These are phyloP conservation scores for Inonotus hispidus DNA, from an alignment of 1,284 basidiomycete genomes.

Conservation along the genomic window DNA sequence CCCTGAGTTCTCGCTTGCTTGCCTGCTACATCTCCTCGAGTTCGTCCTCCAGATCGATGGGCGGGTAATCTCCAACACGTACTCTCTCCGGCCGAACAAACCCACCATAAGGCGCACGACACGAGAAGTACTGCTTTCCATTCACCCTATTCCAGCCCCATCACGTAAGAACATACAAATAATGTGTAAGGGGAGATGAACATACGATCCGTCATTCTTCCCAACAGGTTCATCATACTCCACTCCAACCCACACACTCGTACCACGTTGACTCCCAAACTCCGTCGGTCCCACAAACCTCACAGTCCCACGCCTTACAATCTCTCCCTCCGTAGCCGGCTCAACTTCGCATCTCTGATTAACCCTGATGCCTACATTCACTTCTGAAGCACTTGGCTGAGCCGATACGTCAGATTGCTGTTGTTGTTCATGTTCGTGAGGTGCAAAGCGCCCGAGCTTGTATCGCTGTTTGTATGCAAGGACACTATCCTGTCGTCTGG, in stretches of 20 bases:
- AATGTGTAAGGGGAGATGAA: slow-evolving; percentile 22
- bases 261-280: slow-evolving; percentile 53
- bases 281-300: slow-evolving; percentile 78
- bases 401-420: neutral
- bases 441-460: slow-evolving; percentile 86
- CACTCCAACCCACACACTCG: slow-evolving; percentile 83
- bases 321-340: slow-evolving; percentile 48
- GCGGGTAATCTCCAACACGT: slow-evolving; percentile 81
- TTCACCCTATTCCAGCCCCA: slow-evolving; percentile 56
- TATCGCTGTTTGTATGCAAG: slow-evolving; percentile 85
- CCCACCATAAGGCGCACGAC: slow-evolving; percentile 71
- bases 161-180: neutral
- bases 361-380: slow-evolving; percentile 39
- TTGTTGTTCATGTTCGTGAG: too few relatives aligned
- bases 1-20: neutral
- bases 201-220: slow-evolving; percentile 92
- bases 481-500: slow-evolving; percentile 78
- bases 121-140: slow-evolving; percentile 82
- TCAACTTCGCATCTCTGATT: slow-evolving; percentile 85
- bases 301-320: slow-evolving; percentile 79
- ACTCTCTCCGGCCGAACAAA: slow-evolving; percentile 88
- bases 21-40: slow-evolving; percentile 70
- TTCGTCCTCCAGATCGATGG: slow-evolving; percentile 67
- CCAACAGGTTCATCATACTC: slow-evolving; percentile 96
- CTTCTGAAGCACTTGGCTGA: neutral